Evolutionary conservation across 202 grass and related monocot genomes (phyloP).

Genomic region (Thinopyrum obtusiflorum): DNA sequence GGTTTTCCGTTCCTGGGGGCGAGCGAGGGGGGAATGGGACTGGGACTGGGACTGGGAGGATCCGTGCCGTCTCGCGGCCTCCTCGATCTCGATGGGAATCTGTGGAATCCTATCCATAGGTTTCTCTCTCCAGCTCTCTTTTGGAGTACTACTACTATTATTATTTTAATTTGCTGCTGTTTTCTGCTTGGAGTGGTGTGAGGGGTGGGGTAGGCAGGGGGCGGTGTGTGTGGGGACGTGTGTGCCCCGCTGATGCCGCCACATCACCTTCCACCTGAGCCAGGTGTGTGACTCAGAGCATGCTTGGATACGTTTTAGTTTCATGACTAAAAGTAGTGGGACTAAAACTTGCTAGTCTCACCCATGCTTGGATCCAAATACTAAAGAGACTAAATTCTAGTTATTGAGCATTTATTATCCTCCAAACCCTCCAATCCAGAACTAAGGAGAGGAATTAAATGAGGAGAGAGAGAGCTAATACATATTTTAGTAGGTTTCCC

Average conservation of each 20-base stretch:
- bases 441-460: too few species aligned
- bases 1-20: background rate
- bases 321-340: too few species aligned
- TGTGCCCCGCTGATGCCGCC: background rate
- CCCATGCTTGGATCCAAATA: too few species aligned
- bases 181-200: background rate
- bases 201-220: background rate
- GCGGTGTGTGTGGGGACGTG: constrained; percentile 20
- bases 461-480: too few species aligned
- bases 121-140: background rate
- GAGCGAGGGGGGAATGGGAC: too few species aligned
- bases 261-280: constrained; percentile 3
- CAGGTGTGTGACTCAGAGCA: background rate
- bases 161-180: background rate
- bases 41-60: background rate
- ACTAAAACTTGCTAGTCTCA: too few species aligned
- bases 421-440: too few species aligned
- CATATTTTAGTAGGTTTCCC: too few species aligned
- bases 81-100: background rate
- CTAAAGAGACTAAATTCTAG: too few species aligned
- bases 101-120: constrained; percentile 14
- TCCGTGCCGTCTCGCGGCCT: constrained; percentile 28
- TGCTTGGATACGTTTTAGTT: too few species aligned
- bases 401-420: too few species aligned
- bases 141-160: too few species aligned